Conservation (phyloP, 345 rosid species). For the Citrus trifoliata region DNA sequence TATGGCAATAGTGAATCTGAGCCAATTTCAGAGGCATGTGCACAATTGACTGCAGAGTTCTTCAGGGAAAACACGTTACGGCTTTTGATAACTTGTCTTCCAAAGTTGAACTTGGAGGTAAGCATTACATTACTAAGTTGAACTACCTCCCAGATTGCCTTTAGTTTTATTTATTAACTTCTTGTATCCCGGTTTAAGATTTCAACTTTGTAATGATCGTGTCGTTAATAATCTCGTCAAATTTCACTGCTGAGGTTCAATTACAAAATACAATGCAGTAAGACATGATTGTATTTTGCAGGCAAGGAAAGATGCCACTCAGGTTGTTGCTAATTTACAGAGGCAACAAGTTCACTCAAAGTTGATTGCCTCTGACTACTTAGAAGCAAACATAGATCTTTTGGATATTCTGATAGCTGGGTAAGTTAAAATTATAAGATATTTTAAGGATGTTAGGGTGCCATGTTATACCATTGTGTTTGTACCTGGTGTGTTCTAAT, state of each 20-base stretch:
- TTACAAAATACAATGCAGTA: background rate
- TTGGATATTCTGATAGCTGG: conserved; percentile 74
- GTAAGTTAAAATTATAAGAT: conserved; percentile 31
- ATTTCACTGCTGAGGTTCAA: background rate
- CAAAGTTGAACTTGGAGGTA: conserved; percentile 91
- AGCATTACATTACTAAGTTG: background rate
- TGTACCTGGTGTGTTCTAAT: conserved; percentile 9
- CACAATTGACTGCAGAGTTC: conserved; percentile 89
- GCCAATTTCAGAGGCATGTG: conserved; percentile 92
- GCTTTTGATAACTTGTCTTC: conserved; percentile 69
- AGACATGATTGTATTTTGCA: conserved; percentile 25
- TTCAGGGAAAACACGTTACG: conserved; percentile 81
- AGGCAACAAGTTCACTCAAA: conserved; percentile 90
- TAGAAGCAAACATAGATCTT: conserved; percentile 83
- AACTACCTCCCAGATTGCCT: background rate
- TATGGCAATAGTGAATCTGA: conserved; percentile 96
- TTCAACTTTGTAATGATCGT: background rate
- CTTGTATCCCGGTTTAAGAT: background rate
- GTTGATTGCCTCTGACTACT: conserved; percentile 90
- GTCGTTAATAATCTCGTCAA: background rate
- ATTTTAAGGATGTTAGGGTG: background rate
- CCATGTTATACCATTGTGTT: background rate
- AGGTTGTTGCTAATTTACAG: conserved; percentile 95
- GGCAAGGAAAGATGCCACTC: conserved; percentile 98
- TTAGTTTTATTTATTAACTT: background rate